phyloP scores from a whole-genome alignment of 331 rosid species.

The Stylosanthes scabra region DNA sequence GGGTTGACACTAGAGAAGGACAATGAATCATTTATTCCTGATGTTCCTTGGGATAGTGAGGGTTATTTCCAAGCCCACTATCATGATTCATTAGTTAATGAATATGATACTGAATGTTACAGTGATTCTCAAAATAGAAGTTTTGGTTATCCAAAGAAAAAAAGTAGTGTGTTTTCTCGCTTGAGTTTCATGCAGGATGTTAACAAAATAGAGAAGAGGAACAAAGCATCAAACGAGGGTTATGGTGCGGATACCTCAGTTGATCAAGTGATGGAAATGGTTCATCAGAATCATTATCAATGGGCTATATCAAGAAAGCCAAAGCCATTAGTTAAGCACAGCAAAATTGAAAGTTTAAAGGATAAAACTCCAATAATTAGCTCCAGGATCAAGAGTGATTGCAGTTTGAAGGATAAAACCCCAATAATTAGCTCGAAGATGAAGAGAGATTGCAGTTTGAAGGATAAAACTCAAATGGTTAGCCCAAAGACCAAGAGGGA shows the following conservation, averaged over 20 bases:
- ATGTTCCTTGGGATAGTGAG: conserved; percentile 31
- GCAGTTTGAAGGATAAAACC: conserved; percentile 35
- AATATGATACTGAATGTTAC: conserved; percentile 40
- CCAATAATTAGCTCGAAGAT: conserved; percentile 29
- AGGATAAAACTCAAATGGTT: conserved; percentile 34
- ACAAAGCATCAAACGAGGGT: conserved; percentile 20
- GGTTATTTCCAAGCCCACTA: conserved; percentile 28
- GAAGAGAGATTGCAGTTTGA: conserved; percentile 28
- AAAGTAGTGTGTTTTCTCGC: conserved; percentile 71
- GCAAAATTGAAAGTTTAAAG: conserved; percentile 26
- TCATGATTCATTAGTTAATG: conserved; percentile 30
- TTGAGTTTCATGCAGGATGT: conserved; percentile 48
- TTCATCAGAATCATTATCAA: conserved; percentile 35
- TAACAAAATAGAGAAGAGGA: conserved; percentile 21
- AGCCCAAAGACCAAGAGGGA: conserved; percentile 30
- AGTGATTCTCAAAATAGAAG: conserved; percentile 36
- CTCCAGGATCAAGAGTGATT: conserved; percentile 27
- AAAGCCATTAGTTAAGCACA: conserved; percentile 20
- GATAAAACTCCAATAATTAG: conserved; percentile 35
- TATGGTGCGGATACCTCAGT: conserved; percentile 43
- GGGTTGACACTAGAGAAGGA: conserved; percentile 41
- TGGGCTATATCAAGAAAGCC: conserved; percentile 44
- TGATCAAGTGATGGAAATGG: conserved; percentile 61
- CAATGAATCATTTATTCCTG: conserved; percentile 22
- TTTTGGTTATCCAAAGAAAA: conserved; percentile 41